Base-by-base conservation (phyloP, 1,284 basidiomycete species). In the Fomitopsis schrenkii region DNA sequence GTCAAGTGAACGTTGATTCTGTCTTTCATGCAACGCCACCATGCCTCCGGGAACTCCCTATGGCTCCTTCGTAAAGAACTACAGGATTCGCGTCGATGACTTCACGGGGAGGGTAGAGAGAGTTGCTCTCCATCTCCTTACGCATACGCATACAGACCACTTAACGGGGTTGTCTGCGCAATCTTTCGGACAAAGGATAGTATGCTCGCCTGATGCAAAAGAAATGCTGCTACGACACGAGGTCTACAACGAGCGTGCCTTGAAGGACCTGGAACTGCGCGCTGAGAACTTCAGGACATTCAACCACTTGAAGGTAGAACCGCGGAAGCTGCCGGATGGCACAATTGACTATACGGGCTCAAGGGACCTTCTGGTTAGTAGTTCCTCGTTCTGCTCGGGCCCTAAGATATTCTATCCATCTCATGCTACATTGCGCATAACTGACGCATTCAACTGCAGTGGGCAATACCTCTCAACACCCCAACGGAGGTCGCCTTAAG, bases 131-230 rank as follows among this genome's bases (percentile, higher is more conserved):
- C 85, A 91, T 72, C 82, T 95, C 8, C 81, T 96, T 59, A 87
- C 89, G 0, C 93, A 95, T 70, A 90, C 92, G 0, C 94, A 96
- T 74, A 81, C 93, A 0, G 94, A 95, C 73, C 93, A 95, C 70
- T 79, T 90, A 59, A 76, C 74, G 48, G 91, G 91, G 4, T 78
- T 93, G 12, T 80, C 85, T 19, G 80, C 88, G 19, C 85, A 86
- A 63, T 88, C 86, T 0, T 93, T 93, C 66, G 83, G 81, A 2
- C 80, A 83, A 35, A 80, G 76, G 2, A 83, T 95, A 12, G 73
- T 92, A 56, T 95, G 93, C 73, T 92, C 92, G 0, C 73, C 77
- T 10, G 91, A 94, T 72, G 86, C 93, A 12, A 95, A 94, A 73
- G 82, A 88, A 59, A 93, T 95, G 88, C 76, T 95, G 1, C 74